Base-by-base conservation (phyloP, 805 yeast genomes). In the Zygosaccharomyces bisporus region DNA sequence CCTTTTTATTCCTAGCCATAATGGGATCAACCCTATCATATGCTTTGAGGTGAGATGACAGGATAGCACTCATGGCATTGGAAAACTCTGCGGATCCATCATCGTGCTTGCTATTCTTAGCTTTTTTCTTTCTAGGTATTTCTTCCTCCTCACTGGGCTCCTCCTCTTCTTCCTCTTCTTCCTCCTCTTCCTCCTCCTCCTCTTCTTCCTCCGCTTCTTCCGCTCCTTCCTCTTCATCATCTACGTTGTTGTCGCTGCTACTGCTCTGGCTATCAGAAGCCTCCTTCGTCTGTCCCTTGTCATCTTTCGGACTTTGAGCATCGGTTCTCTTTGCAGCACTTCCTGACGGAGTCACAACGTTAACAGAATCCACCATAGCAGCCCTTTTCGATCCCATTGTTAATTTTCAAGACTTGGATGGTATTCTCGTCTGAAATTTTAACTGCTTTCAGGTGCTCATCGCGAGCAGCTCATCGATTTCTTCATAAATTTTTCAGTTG, bases 21-120 rank as follows among this genome's bases (percentile, higher is more conserved):
- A 91, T 86, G 2, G 99, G 99, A 62, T 90, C 95, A 35, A 76
- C 76, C 59, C 97, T 75, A 58, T 85, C 88, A 56, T 91, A 85
- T 0, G 96, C 95, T 63, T 93, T 93, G 53, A 91, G 72, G 56
- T 80, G 82, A 1, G 98, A 87, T 4, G 84, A 85, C 41, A 91
- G 68, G 56, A 91, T 84, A 12, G 95, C 93, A 53, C 71, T 79
- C 58, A 93, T 79, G 0, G 98, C 98, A 43, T 68, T 74, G 14
- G 95, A 86, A 59, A 93, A 91, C 1, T 80, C 73, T 34, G 73
- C 81, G 1, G 87, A 75, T n/a, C 89, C 91, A 63, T 83, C 88
- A 48, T 76, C 83, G 34, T 68, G 67, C 41, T 74, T 76, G 57
- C 75, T 75, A 56, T 72, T 74, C 64, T 77, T 79, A 49, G 81